Evolutionary conservation across 306 rosid species (phyloP).

Genomic region (Dryas drummondii): DNA sequence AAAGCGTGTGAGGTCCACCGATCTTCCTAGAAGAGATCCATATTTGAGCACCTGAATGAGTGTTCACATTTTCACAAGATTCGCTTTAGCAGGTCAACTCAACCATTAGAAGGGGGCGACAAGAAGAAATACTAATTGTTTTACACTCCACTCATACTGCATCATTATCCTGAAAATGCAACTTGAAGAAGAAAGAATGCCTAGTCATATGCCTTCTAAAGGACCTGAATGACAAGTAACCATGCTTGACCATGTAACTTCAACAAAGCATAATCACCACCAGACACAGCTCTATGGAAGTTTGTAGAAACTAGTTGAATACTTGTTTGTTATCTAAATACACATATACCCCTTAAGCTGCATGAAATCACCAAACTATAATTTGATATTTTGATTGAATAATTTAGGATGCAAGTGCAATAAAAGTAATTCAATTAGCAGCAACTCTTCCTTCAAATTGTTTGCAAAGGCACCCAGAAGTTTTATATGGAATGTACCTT

Average conservation of each 20-base stretch:
- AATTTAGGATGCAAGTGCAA: not conserved
- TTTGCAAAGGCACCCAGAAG: slow-evolving; percentile 3
- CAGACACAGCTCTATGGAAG: not conserved
- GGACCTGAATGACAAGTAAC: not conserved
- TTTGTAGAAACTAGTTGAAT: not conserved
- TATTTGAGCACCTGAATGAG: slow-evolving; percentile 59
- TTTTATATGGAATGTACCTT: slow-evolving; percentile 40
- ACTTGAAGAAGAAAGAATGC: not conserved
- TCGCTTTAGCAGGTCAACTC: not conserved
- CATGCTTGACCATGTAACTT: not conserved
- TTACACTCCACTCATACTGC: not conserved
- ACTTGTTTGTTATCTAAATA: not conserved
- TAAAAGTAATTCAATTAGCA: slow-evolving; percentile 1
- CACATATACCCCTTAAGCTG: not conserved
- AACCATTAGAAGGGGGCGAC: not conserved
- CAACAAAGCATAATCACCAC: slow-evolving; percentile 7
- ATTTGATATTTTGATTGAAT: not conserved
- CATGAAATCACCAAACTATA: not conserved
- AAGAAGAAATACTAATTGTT: not conserved
- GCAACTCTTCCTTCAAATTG: not conserved
- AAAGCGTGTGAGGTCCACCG: slow-evolving; percentile 48
- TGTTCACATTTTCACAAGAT: not conserved
- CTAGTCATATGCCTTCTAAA: not conserved
- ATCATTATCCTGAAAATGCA: too few relatives aligned
- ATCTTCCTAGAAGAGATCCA: slow-evolving; percentile 63